Percentiles rank a stretch among this genome's conserved stretches.
phyloP scores from a whole-genome alignment of 495 filamentous ascomycete species.

The Cryomyces minteri region DNA sequence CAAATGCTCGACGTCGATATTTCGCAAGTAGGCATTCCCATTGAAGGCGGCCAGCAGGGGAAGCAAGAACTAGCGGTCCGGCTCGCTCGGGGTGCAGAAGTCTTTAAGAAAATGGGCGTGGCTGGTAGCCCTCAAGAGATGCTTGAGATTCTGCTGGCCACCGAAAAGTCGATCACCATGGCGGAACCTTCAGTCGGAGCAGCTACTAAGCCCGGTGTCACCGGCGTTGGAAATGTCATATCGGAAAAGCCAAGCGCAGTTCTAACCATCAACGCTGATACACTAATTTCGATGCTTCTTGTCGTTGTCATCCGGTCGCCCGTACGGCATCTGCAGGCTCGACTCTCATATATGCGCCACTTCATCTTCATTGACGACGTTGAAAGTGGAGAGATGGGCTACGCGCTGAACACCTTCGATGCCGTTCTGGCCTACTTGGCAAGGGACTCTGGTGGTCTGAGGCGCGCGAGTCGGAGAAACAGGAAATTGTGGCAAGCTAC shows the following conservation, averaged over 20 bases:
- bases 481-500: constrained; percentile 76
- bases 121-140: constrained; percentile 87
- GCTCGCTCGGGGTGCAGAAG: constrained; percentile 62
- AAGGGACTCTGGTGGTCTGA: constrained; percentile 60
- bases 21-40: constrained; percentile 75
- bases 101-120: constrained; percentile 71
- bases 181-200: neutral
- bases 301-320: constrained; percentile 88
- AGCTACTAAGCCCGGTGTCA: constrained; percentile 1
- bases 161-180: constrained; percentile 64
- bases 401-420: constrained; percentile 91
- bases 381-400: constrained; percentile 91
- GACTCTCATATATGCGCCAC: constrained; percentile 79
- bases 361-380: constrained; percentile 97
- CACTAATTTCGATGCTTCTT: constrained; percentile 78
- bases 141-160: constrained; percentile 74
- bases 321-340: constrained; percentile 70
- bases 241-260: constrained; percentile 19
- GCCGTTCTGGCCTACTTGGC: constrained; percentile 84
- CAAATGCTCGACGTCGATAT: constrained; percentile 91
- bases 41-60: constrained; percentile 49
- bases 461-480: constrained; percentile 72
- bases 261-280: constrained; percentile 88
- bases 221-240: constrained; percentile 9
- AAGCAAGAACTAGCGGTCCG: constrained; percentile 57